Evolutionary conservation across 345 rosid species (phyloP).

Genomic region (Aegle marmelos): DNA sequence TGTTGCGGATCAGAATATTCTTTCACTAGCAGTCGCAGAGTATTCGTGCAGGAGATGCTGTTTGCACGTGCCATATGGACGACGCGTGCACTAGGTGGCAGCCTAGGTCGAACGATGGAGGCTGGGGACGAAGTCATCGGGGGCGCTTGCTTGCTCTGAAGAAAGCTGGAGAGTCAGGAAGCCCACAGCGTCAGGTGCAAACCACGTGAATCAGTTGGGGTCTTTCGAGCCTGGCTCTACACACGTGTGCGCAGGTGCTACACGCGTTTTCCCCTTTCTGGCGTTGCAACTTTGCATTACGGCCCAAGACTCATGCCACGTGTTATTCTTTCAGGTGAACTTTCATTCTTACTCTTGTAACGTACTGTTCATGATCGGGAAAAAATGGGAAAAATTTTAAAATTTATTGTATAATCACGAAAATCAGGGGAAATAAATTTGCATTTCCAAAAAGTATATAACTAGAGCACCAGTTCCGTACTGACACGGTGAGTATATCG

Average conservation of each 20-base stretch:
- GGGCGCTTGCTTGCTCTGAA: constrained; percentile 6
- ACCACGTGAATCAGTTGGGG: constrained; percentile 5
- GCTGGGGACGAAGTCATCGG: no score
- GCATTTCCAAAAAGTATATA: neutral
- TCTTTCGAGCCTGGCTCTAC: neutral
- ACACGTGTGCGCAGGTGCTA: neutral
- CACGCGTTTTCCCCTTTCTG: neutral
- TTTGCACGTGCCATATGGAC: neutral
- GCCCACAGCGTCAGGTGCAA: neutral
- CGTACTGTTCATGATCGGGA: no score
- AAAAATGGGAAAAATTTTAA: neutral
- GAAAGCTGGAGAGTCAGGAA: neutral
- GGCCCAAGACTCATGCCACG: no score
- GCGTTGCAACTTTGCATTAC: no score
- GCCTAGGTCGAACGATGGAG: no score
- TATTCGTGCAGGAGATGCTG: neutral
- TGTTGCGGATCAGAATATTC: no score
- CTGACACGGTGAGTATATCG: neutral
- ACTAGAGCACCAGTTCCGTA: neutral
- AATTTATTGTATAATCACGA: neutral
- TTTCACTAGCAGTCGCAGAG: no score
- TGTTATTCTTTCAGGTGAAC: no score
- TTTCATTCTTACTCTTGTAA: no score
- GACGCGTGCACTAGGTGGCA: constrained; percentile 1
- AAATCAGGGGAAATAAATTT: neutral